These are phyloP conservation scores for Amanita molliuscula DNA, from an alignment of 768 basidiomycete species.

Conservation along the genomic window DNA sequence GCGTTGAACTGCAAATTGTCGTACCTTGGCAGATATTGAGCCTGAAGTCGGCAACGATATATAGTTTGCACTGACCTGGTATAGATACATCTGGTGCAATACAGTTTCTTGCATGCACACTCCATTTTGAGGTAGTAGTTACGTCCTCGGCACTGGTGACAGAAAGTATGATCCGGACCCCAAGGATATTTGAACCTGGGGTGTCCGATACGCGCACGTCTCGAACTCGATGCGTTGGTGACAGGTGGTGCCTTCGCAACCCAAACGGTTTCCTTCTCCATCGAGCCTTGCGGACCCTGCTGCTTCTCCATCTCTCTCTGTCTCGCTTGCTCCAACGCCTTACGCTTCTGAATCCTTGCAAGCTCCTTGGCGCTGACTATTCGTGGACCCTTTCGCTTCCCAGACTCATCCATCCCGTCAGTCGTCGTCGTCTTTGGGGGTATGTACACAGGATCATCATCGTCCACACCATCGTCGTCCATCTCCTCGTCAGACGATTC, in stretches of 20 bases:
- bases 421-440: background rate
- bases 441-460: background rate
- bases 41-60: background rate
- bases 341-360: constrained; percentile 2
- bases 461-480: background rate
- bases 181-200: constrained; percentile 3
- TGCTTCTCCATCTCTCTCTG: constrained; percentile 1
- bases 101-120: constrained; percentile 12
- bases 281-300: background rate
- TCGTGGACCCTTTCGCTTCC: constrained; percentile 2
- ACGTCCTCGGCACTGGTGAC: constrained; percentile 15
- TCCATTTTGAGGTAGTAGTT: constrained; percentile 8
- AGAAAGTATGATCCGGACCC: constrained; percentile 9
- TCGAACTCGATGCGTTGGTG: background rate
- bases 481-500: background rate
- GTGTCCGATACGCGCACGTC: background rate
- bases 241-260: background rate
- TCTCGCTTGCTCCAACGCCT: background rate
- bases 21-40: constrained; percentile 15
- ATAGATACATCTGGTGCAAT: constrained; percentile 10
- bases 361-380: constrained; percentile 5
- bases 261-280: background rate
- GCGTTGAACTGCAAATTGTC: constrained; percentile 14
- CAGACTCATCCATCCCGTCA: background rate
- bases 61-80: constrained; percentile 11